Percentiles rank a stretch among this genome's conserved stretches.
Conservation (phyloP, 345 rosid genomes). For the Abelmoschus esculentus region DNA sequence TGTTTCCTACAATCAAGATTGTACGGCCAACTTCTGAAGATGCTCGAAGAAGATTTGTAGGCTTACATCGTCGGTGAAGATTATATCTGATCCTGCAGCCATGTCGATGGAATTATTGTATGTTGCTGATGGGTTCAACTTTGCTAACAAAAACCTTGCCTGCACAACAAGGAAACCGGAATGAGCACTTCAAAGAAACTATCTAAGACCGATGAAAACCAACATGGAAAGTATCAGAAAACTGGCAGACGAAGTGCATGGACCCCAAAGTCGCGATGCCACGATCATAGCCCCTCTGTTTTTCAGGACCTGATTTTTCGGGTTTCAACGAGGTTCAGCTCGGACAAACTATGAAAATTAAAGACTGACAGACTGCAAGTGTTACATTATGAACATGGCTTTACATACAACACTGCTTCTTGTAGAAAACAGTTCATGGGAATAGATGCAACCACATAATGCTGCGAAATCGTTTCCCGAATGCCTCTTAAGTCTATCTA, state of each 20-base stretch:
- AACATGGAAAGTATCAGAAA: neutral
- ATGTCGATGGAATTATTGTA: constrained; percentile 70
- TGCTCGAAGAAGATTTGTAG: constrained; percentile 93
- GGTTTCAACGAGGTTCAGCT: too few species aligned
- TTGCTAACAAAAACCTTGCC: constrained; percentile 95
- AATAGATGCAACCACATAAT: neutral
- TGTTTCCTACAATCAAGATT: constrained; percentile 45
- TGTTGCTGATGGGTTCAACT: constrained; percentile 93
- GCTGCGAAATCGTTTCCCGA: neutral
- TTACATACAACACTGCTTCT: too few species aligned
- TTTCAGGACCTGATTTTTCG: too few species aligned
- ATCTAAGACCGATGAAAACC: neutral
- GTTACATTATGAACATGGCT: too few species aligned
- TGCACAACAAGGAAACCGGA: constrained; percentile 18
- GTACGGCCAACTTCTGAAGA: constrained; percentile 95
- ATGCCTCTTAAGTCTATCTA: neutral
- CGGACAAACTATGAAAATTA: too few species aligned
- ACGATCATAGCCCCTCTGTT: too few species aligned
- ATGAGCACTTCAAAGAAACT: neutral
- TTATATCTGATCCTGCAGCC: constrained; percentile 81
- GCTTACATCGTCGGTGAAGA: constrained; percentile 94
- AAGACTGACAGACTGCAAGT: too few species aligned
- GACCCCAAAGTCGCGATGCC: too few species aligned
- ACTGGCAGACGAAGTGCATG: too few species aligned
- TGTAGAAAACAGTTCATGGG: neutral